Evolutionary conservation across 805 yeast species (phyloP), one percentile per base, ranked within the genome.

Genomic region (Yarrowia alimentaria): DNA sequence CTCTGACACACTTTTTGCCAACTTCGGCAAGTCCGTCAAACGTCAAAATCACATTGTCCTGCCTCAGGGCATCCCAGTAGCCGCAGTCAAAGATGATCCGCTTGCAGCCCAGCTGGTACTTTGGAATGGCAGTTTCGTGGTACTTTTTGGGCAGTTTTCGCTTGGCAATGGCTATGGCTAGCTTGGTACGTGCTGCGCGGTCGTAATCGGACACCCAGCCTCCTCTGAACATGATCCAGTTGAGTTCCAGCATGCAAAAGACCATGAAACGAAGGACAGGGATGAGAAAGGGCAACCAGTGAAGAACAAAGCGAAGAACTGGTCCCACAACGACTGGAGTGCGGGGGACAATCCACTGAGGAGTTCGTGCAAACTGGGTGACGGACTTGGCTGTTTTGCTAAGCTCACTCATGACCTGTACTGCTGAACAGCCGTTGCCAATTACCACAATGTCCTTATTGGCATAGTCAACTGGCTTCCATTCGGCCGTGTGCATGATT

Each of bases 331-430:
- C 6, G 2, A 12, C 43, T 2, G 30, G 20, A 33, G 53, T 29
- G 7, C 58, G 55, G 10, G 50, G 51, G 13, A 52, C 51, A 17
- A 54, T 49, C 54, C 55, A 54, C 32, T 55, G 58, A 1, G 57
- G 56, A 8, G 58, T 35, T 1, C 57, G 38, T n/a, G 55, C 56
- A 16, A 55, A 55, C 35, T 55, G 58, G 6, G 52, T 40, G 16
- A 55, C 43, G 5, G 54, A 34, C 32, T 47, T 52, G 4, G 52
- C 22, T 1, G 42, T 22, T 5, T 52, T 49, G 7, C 32, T 52
- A 14, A 53, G 21, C 21, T 31, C 51, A n/a, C 50, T 30, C n/a
- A 17, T 28, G 6, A 53, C 35, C 35, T 53, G 56, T 18, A 40
- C 33, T 12, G 55, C 56, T 4, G 55, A 42, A 29, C 55, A 53